phyloP scores from a whole-genome alignment of 768 basidiomycete genomes.

The Glaciozyma martinii region DNA sequence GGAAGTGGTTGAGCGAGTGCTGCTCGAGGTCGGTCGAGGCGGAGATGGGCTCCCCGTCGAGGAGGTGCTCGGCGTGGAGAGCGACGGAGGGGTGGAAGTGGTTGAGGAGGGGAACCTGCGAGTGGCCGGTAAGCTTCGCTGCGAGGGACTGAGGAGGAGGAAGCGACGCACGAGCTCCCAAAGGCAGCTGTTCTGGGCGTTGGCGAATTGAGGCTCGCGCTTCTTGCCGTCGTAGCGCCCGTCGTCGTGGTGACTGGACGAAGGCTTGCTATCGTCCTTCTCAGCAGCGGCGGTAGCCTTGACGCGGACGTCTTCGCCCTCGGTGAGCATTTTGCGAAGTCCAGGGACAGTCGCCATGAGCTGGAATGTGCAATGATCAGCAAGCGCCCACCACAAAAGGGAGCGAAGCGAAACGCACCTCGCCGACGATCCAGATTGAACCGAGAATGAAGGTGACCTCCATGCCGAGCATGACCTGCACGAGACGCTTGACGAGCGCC shows the following conservation, averaged over 20 bases:
- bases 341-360: slow-evolving; percentile 49
- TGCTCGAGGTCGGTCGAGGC: slow-evolving; percentile 79
- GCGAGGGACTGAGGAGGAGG: neutral
- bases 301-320: slow-evolving; percentile 31
- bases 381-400: neutral
- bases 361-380: slow-evolving; percentile 37
- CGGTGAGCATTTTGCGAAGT: slow-evolving; percentile 46
- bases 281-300: slow-evolving; percentile 14
- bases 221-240: slow-evolving; percentile 73
- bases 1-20: slow-evolving; percentile 87
- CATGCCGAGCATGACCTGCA: slow-evolving; percentile 67
- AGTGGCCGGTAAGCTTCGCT: neutral
- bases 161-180: slow-evolving; percentile 73
- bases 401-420: slow-evolving; percentile 49
- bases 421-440: slow-evolving; percentile 73
- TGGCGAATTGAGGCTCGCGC: slow-evolving; percentile 77
- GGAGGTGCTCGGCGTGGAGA: slow-evolving; percentile 73
- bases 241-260: slow-evolving; percentile 5
- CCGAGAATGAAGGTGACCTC: slow-evolving; percentile 82
- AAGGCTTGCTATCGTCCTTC: slow-evolving; percentile 1
- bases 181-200: slow-evolving; percentile 66
- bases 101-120: slow-evolving; percentile 62
- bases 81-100: slow-evolving; percentile 89
- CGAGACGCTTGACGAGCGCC: slow-evolving; percentile 71
- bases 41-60: slow-evolving; percentile 62